Evolutionary conservation across 73 alveolate genomes (phyloP).

Genomic region (Paramecium caudatum): DNA sequence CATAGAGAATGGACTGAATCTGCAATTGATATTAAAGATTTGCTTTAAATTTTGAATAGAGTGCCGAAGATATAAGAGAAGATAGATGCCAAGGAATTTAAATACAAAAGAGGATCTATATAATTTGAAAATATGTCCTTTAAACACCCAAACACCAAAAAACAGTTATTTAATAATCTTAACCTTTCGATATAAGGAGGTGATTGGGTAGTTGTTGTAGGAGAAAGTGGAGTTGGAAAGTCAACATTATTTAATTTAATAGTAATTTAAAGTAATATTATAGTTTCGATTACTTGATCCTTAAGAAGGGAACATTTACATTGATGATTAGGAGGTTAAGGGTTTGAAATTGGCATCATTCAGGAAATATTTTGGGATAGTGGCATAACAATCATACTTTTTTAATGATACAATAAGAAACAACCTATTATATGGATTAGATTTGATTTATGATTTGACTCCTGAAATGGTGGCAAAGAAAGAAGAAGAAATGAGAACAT

Average conservation of each 20-base stretch:
- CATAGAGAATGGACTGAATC: slow-evolving; percentile 90
- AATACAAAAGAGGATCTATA: slow-evolving; percentile 83
- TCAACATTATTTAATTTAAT: slow-evolving; percentile 87
- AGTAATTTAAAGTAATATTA: background rate
- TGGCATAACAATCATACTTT: slow-evolving; percentile 87
- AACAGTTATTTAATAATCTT: slow-evolving; percentile 76
- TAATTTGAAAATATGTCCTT: slow-evolving; percentile 81
- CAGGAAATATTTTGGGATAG: slow-evolving; percentile 81
- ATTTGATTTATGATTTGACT: slow-evolving; percentile 42
- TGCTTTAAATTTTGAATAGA: slow-evolving; percentile 78
- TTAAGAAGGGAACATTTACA: slow-evolving; percentile 79
- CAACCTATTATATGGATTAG: slow-evolving; percentile 84
- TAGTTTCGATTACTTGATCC: slow-evolving; percentile 82
- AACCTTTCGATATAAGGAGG: slow-evolving; percentile 80
- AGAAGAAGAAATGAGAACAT: slow-evolving; percentile 82
- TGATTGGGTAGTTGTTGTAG: slow-evolving; percentile 89
- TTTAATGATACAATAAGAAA: slow-evolving; percentile 89
- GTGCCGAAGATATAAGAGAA: slow-evolving; percentile 81
- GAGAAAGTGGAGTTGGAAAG: slow-evolving; percentile 92
- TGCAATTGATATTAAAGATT: slow-evolving; percentile 87
- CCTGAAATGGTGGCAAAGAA: slow-evolving; percentile 80
- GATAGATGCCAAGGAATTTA: slow-evolving; percentile 84
- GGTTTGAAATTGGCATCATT: slow-evolving; percentile 84
- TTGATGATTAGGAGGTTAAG: slow-evolving; percentile 87
- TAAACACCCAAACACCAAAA: slow-evolving; percentile 66